These are phyloP conservation scores for Botrytis byssoidea DNA, from an alignment of 2,329 filamentous ascomycete species.

Conservation along the genomic window DNA sequence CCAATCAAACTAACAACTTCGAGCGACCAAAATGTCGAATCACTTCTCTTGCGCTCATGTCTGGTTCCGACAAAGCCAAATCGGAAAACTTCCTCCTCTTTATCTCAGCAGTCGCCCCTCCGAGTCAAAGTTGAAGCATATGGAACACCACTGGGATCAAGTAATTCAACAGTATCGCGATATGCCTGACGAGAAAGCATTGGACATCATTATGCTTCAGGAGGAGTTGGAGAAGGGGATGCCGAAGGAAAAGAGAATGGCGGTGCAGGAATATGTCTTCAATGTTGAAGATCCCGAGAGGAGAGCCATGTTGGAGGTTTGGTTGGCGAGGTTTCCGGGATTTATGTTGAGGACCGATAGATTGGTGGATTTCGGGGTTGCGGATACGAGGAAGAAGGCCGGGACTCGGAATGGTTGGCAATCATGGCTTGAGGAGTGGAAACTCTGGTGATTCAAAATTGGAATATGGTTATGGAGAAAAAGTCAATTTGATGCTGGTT, in stretches of 20 bases:
- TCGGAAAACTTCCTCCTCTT: slow-evolving; percentile 1
- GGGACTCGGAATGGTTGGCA: background rate
- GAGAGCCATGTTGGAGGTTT: slow-evolving; percentile 12
- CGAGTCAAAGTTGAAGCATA: background rate
- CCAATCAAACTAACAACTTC: background rate
- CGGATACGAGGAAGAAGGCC: background rate
- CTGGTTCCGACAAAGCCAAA: background rate
- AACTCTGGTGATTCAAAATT: background rate
- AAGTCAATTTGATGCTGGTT: background rate
- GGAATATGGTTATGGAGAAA: background rate
- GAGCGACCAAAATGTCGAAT: background rate
- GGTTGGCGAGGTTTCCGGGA: slow-evolving; percentile 13
- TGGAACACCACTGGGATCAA: slow-evolving; percentile 15
- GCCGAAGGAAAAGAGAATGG: slow-evolving; percentile 6
- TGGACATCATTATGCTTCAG: slow-evolving; percentile 7
- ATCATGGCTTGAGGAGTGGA: slow-evolving; percentile 11
- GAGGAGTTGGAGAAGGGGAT: slow-evolving; percentile 6
- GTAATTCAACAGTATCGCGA: background rate
- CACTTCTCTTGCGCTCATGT: background rate
- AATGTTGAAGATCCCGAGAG: background rate
- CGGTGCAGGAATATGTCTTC: background rate
- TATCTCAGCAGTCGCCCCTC: slow-evolving; percentile 3
- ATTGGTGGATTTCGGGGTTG: background rate
- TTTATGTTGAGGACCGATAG: slow-evolving; percentile 13
- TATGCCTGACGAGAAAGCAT: background rate